Conservation (phyloP, 805 yeast genomes). For the Sporopachydermia quercuum region DNA sequence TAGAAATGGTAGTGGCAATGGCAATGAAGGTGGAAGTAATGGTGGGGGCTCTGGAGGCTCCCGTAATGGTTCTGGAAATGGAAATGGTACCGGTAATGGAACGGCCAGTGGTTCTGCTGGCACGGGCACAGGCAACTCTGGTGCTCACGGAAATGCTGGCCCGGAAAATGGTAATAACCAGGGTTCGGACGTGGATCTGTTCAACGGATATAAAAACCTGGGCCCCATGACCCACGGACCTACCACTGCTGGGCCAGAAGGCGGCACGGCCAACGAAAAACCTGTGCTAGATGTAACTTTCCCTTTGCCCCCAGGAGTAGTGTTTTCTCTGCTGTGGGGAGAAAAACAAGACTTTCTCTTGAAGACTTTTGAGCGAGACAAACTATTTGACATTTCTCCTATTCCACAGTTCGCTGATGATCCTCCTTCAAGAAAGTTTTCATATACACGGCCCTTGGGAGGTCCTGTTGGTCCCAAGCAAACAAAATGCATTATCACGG, state of each 20-base stretch:
- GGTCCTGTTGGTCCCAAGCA: constrained; percentile 89
- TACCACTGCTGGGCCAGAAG: constrained; percentile 33
- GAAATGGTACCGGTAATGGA: not conserved
- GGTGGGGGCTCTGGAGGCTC: not conserved
- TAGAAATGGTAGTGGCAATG: not conserved
- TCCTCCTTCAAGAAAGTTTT: constrained; percentile 24
- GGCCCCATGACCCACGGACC: constrained; percentile 57
- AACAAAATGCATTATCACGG: constrained; percentile 62
- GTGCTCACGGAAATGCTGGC: constrained; percentile 23
- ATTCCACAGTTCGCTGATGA: constrained; percentile 10
- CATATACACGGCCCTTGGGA: constrained; percentile 60
- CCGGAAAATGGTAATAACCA: constrained; percentile 15
- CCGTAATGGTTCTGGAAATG: constrained; percentile 4
- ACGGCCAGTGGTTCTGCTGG: constrained; percentile 4
- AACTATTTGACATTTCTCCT: constrained; percentile 14
- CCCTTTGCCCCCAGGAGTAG: constrained; percentile 63
- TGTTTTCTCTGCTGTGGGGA: constrained; percentile 61
- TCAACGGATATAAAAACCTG: constrained; percentile 22
- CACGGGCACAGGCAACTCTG: constrained; percentile 8
- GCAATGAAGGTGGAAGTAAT: not conserved
- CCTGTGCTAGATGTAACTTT: constrained; percentile 36
- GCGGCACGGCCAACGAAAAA: constrained; percentile 33
- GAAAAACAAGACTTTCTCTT: constrained; percentile 17
- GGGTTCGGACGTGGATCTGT: constrained; percentile 2
- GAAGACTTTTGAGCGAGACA: not conserved